These are phyloP conservation scores for Russula emetica DNA, from an alignment of 768 basidiomycete genomes.

Conservation along the genomic window DNA sequence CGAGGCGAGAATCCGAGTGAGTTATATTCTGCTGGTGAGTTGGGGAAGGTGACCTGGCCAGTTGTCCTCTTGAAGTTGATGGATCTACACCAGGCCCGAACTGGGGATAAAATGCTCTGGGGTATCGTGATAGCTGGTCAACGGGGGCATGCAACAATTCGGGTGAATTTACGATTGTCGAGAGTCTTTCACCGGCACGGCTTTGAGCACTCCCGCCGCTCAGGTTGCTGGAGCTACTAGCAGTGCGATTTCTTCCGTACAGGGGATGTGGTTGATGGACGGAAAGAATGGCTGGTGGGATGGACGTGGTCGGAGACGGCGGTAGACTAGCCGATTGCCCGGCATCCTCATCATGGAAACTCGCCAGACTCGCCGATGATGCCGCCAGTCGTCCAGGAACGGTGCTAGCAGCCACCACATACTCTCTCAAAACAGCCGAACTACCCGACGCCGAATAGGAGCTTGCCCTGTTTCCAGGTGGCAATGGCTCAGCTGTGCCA, in stretches of 20 bases:
- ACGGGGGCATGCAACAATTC: not conserved
- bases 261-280: not conserved
- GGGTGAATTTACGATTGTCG: constrained; percentile 3
- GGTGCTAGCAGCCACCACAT: not conserved
- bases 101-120: constrained; percentile 9
- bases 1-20: not conserved
- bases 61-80: not conserved
- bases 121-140: constrained; percentile 1
- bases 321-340: not conserved
- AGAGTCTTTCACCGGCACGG: constrained; percentile 9
- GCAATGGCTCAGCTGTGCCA: not conserved
- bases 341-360: not conserved
- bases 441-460: not conserved
- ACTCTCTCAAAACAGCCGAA: not conserved
- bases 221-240: constrained; percentile 1
- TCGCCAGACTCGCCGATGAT: constrained; percentile 1
- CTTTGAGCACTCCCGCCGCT: constrained; percentile 6
- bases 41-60: constrained; percentile 5
- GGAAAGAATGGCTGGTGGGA: not conserved
- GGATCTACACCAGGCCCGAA: constrained; percentile 6
- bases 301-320: not conserved
- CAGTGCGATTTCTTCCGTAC: not conserved
- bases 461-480: not conserved
- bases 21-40: not conserved
- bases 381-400: not conserved